These are phyloP conservation scores for Ascochyta rabiei DNA, from an alignment of 2,329 filamentous ascomycete species.

Conservation along the genomic window DNA sequence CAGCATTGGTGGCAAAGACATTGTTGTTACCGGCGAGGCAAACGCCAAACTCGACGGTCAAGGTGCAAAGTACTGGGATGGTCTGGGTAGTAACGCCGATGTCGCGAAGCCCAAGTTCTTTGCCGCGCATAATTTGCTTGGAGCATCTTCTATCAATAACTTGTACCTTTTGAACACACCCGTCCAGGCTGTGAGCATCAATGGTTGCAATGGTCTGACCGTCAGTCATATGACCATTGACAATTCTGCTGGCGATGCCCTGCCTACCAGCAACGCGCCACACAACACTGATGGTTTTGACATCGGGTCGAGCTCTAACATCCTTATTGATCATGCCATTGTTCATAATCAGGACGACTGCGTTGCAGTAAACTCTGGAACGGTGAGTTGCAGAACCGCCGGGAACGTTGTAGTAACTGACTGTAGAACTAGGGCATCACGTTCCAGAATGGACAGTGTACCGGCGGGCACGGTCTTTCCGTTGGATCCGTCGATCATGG, in stretches of 20 bases:
- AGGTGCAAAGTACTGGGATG: constrained; percentile 33
- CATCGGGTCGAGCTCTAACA: constrained; percentile 53
- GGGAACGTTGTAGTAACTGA: too few relatives aligned
- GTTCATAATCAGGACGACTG: constrained; percentile 66
- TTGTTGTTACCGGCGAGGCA: constrained; percentile 50
- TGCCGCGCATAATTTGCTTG: not conserved
- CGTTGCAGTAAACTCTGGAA: constrained; percentile 62
- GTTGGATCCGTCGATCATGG: constrained; percentile 63
- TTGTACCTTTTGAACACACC: constrained; percentile 60
- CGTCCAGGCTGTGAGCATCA: constrained; percentile 57
- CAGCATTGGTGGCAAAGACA: constrained; percentile 44
- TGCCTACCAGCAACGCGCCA: constrained; percentile 14
- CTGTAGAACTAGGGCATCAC: constrained; percentile 18
- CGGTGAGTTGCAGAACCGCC: constrained; percentile 1
- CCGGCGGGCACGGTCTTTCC: constrained; percentile 61
- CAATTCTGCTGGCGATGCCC: constrained; percentile 35
- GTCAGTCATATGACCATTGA: constrained; percentile 60
- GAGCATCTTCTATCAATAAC: constrained; percentile 46
- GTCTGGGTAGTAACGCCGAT: constrained; percentile 55
- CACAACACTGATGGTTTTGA: constrained; percentile 64
- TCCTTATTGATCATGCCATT: constrained; percentile 49
- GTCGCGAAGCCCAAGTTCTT: constrained; percentile 30
- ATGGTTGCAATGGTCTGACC: constrained; percentile 49
- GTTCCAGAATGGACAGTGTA: constrained; percentile 50
- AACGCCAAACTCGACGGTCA: constrained; percentile 31